Evolutionary conservation across 1,284 basidiomycete species (phyloP), one percentile per base, ranked within the genome.

Genomic region (Heterobasidion annosum): DNA sequence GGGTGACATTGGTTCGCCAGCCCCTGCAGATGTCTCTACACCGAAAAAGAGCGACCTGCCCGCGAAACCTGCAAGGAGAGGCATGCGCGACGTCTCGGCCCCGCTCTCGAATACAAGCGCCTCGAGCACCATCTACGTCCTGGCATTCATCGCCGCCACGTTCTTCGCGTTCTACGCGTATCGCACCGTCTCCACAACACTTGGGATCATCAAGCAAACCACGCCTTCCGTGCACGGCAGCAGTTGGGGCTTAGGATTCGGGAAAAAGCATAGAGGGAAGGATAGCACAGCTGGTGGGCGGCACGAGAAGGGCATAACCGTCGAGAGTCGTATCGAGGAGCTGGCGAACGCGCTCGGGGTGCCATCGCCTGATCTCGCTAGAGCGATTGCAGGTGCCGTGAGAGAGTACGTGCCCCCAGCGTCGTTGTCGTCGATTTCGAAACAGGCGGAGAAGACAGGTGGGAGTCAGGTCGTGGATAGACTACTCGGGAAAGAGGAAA

Each of bases 281-380:
- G 18, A 19, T 5, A 16, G 45, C 45, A 1, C 25, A 25, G 25
- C 3, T 25, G 51, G 32, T 34, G 52, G 45, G 57, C 48, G 52
- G 19, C 53, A 42, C 42, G 25, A 25, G 25, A 25, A 25, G 25
- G 25, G 25, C 25, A 25, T 40, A 48, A 58, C 59, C 63, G 73
- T 84, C 34, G 82, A 86, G 59, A 68, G 73, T 5, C 71, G 74
- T 40, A 78, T 88, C 53, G 74, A 78, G 52, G 77, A 74, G 16
- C 70, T 88, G 13, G 85, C 85, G 12, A 65, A 68, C 7, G 79
- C 77, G 18, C 68, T 88, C 33, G 85, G 82, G 1, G 77, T 88
- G 64, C 74, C 78, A 2, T 73, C 81, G 12, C 68, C 69, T 37
- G 79, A 84, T 48, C 69, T 88, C 2, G 83, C 84, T 1, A 71